Evolutionary conservation across 2,329 filamentous ascomycete genomes (phyloP).

Genomic region (Cryoendolithus antarcticus): DNA sequence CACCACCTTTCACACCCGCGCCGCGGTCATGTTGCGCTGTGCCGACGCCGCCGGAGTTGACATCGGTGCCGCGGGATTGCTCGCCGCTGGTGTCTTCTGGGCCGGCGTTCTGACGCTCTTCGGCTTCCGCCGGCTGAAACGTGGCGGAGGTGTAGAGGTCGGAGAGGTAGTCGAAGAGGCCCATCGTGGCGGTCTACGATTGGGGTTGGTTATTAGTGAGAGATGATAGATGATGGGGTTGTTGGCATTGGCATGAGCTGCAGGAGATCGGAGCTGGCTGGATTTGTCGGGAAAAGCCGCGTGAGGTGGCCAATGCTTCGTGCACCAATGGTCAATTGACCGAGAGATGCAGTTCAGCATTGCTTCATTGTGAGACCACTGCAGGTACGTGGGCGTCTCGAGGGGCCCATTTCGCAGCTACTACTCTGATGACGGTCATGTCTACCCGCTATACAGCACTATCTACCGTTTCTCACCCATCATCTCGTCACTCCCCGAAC

Average conservation of each 20-base stretch:
- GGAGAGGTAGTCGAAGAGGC: constrained; percentile 52
- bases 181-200: constrained; percentile 34
- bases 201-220: no score
- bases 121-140: constrained; percentile 48
- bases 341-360: no score
- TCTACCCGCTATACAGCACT: not conserved
- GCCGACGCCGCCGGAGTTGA: constrained; percentile 13
- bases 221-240: no score
- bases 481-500: constrained; percentile 1
- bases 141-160: constrained; percentile 54
- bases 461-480: no score
- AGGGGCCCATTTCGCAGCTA: no score
- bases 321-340: no score
- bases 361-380: no score
- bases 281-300: no score
- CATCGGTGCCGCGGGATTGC: constrained; percentile 25
- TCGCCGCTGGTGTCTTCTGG: constrained; percentile 34
- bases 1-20: constrained; percentile 25
- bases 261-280: no score
- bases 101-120: constrained; percentile 41
- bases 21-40: constrained; percentile 19
- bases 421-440: not conserved
- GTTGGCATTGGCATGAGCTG: no score
- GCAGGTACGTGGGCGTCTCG: no score
- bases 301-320: no score